Evolutionary conservation across 2,329 filamentous ascomycete species (phyloP), one percentile per base, ranked within the genome.

Genomic region (Plenodomus lindquistii): DNA sequence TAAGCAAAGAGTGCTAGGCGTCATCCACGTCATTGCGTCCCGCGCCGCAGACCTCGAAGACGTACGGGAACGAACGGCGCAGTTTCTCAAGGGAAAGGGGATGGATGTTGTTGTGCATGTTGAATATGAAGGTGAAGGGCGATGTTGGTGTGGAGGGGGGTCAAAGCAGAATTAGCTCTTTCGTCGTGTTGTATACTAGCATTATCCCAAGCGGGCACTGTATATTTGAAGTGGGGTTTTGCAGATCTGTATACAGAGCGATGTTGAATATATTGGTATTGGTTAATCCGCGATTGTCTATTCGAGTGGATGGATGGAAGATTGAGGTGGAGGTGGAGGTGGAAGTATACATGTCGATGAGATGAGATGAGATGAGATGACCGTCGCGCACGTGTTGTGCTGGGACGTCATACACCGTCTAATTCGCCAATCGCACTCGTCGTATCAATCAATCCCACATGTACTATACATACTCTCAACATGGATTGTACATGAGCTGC

Each of bases 81-180:
- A 83, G 37, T 94, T 91, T 59, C 77, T 96, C 18, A 75, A 80
- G 7, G 82, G 83, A 42, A 82, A 88, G 56, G 83, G 85, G 36
- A 87, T 97, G 74, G 86, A 96, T 63, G 84, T 91, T 11, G 85
- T 95, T 20, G 82, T 97, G 4, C 93, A 97, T 72, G 88, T 96
- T 1, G 93, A 97, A 73, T 79, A 87, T 39, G 91, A 96, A 64
- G 89, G 88, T 0, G 90, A 96, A 42, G 76, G 75, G 4, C 73
- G 77, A 47, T 86, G 84, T 63, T 86, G 83, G 83, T 86, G 84
- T 65, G 80, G 80, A 19, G 77, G 79, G 11, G 79, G 78, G 1
- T 57, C 52, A 24, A 71, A 68, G 55, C 47, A 48, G 44, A 60
- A 47, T 35, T 65, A 46, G 24, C 10, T 9, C 4, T 15, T 37